phyloP scores from a whole-genome alignment of 805 yeast species.

The Starmerella cellae region DNA sequence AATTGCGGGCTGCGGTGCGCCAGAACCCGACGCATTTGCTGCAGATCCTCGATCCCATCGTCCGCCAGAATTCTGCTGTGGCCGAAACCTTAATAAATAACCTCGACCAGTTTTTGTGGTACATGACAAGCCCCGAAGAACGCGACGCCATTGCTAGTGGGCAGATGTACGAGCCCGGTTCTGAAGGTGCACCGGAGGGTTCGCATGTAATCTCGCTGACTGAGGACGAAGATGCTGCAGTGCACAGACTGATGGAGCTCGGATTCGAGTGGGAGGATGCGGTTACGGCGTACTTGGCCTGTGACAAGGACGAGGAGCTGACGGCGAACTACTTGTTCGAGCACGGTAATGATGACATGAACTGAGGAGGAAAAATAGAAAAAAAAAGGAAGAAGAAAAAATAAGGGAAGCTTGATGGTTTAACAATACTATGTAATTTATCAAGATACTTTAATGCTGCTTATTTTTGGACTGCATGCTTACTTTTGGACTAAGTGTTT shows the following conservation, averaged over 20 bases:
- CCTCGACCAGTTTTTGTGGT: slow-evolving; percentile 78
- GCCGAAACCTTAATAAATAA: slow-evolving; percentile 38
- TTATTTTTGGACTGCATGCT: too few relatives aligned
- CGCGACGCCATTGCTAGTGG: neutral
- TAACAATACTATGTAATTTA: too few relatives aligned
- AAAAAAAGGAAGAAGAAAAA: too few relatives aligned
- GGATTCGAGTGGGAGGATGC: slow-evolving; percentile 85
- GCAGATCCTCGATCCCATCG: slow-evolving; percentile 67
- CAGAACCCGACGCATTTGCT: slow-evolving; percentile 82
- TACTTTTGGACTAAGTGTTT: neutral
- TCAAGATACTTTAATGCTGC: too few relatives aligned
- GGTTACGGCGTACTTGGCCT: slow-evolving; percentile 89
- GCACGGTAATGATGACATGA: slow-evolving; percentile 28
- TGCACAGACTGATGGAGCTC: slow-evolving; percentile 73
- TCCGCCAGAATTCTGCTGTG: slow-evolving; percentile 70
- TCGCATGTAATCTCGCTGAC: slow-evolving; percentile 39
- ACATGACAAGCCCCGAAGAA: slow-evolving; percentile 40
- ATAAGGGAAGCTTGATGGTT: too few relatives aligned
- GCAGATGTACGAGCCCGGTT: slow-evolving; percentile 30
- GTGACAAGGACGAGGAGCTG: slow-evolving; percentile 93
- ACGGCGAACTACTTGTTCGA: slow-evolving; percentile 82
- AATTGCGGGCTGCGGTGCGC: slow-evolving; percentile 63
- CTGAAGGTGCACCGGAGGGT: slow-evolving; percentile 32
- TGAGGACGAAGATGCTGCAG: slow-evolving; percentile 79
- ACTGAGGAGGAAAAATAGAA: too few relatives aligned